Evolutionary conservation across 2,329 filamentous ascomycete genomes (phyloP), one percentile per base, ranked within the genome.

Genomic region (Ceratocystis variospora): DNA sequence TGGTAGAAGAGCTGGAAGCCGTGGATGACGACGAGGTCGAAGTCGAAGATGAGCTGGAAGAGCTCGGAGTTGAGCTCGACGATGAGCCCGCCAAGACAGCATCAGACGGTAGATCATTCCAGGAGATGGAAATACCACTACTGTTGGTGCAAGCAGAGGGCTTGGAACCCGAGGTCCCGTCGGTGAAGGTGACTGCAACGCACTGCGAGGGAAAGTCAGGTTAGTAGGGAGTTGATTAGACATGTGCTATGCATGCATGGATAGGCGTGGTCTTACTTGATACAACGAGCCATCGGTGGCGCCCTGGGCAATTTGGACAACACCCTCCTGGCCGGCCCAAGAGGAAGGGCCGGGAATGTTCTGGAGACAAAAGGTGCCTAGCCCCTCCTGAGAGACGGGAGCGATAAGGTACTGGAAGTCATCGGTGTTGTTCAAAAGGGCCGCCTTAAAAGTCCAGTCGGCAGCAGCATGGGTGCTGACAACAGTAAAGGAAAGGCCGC

Each of bases 241-340:
- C 17, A 19, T 61, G 2, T 3, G 61, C 50, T 22, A 7, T 15
- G 41, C 15, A n/a, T 28, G 6, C 15, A n/a, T 28, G 6, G 25
- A 25, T 1, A 10, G 22, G 17, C 2, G 12, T 12, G 37, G 22
- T 22, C 76, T 64, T 73, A 84, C 83, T 76, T 83, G 79, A 71
- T 79, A 86, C 5, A 85, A 73, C 17, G 81, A 68, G 2, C 84
- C 84, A 68, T 87, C 84, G 0, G 78, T 74, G 0, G 79, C 82
- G 22, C 79, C 75, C 25, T 77, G 78, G 0, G 81, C 79, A 37
- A 86, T 73, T 55, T 79, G 74, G 3, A 87, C 71, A 17, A 85
- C 74, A 19, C 82, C 84, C 73, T 80, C 80, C 71, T 80, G 76
- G 46, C 83, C 83, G 1, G 76, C 78, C 71, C 77, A 84, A n/a